Conservation (phyloP, 192 early-diverging fungal species). For the Geosiphon pyriformis region DNA sequence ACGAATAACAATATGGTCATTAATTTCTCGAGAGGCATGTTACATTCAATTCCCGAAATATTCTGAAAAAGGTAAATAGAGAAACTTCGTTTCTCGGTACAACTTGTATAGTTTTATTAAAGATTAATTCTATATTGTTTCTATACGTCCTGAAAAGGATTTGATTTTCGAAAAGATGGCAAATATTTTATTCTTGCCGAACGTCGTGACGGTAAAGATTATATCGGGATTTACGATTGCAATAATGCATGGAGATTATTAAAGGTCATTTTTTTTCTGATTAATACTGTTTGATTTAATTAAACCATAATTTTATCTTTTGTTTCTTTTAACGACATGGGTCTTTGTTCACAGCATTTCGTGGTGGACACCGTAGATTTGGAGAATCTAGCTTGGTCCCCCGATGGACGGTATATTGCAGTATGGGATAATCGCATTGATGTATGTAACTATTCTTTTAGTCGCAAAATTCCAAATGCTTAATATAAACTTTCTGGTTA, state of each 20-base stretch:
- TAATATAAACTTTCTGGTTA: too few relatives aligned
- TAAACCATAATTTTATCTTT: too few relatives aligned
- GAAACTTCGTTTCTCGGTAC: neutral
- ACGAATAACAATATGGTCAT: constrained; percentile 63
- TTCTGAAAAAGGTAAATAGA: constrained; percentile 42
- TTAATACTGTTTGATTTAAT: too few relatives aligned
- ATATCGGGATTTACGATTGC: constrained; percentile 56
- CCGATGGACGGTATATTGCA: constrained; percentile 72
- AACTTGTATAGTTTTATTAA: neutral
- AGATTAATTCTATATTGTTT: too few relatives aligned
- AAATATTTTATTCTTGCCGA: constrained; percentile 58
- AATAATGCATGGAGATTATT: constrained; percentile 53
- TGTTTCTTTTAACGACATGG: too few relatives aligned
- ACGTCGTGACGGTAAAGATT: constrained; percentile 58
- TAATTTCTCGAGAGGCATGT: constrained; percentile 44
- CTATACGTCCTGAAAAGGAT: too few relatives aligned
- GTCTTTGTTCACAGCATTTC: constrained; percentile 64
- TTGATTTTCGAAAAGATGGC: constrained; percentile 53
- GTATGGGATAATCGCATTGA: constrained; percentile 67
- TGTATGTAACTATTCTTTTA: constrained; percentile 45
- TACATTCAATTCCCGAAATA: constrained; percentile 71
- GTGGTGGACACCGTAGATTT: constrained; percentile 64
- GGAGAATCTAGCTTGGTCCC: constrained; percentile 77
- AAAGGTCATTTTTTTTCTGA: too few relatives aligned
- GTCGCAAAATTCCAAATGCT: too few relatives aligned